Conservation (phyloP, 2,329 filamentous ascomycete species). For the Aspergillus novoparasiticus region DNA sequence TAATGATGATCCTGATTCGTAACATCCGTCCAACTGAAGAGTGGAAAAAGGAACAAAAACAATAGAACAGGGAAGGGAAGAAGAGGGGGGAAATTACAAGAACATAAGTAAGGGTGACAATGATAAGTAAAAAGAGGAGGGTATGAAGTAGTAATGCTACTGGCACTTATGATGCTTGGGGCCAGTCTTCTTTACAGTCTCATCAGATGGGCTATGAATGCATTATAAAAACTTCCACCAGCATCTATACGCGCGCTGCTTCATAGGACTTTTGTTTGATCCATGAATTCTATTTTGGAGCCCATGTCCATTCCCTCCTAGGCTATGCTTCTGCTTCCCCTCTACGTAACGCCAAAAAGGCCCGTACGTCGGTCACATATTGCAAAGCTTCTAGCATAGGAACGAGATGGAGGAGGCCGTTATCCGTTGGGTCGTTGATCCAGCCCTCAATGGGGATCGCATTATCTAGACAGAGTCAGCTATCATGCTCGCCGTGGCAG, state of each 20-base stretch:
- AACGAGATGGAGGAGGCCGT: slow-evolving; percentile 88
- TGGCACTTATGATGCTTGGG: slow-evolving; percentile 16
- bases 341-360: slow-evolving; percentile 82
- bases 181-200: slow-evolving; percentile 18
- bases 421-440: slow-evolving; percentile 98
- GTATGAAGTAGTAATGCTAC: slow-evolving; percentile 18
- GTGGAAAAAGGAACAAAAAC: neutral
- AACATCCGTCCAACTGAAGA: slow-evolving; percentile 1
- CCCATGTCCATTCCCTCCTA: neutral
- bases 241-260: slow-evolving; percentile 1
- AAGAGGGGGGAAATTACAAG: slow-evolving; percentile 5
- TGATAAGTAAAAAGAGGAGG: slow-evolving; percentile 9
- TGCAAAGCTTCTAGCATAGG: slow-evolving; percentile 92
- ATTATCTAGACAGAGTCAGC: slow-evolving; percentile 68
- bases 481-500: neutral
- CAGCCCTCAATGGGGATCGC: slow-evolving; percentile 98
- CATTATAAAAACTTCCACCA: slow-evolving; percentile 14
- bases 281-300: neutral
- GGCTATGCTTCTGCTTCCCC: slow-evolving; percentile 62
- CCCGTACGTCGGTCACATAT: slow-evolving; percentile 94
- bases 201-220: slow-evolving; percentile 15
- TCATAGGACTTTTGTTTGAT: neutral
- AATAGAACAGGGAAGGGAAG: neutral
- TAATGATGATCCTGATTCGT: slow-evolving; percentile 4
- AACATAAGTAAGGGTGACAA: slow-evolving; percentile 1